Base-by-base conservation (phyloP, 495 filamentous ascomycete genomes). In the Aspergillus ellipticus region DNA sequence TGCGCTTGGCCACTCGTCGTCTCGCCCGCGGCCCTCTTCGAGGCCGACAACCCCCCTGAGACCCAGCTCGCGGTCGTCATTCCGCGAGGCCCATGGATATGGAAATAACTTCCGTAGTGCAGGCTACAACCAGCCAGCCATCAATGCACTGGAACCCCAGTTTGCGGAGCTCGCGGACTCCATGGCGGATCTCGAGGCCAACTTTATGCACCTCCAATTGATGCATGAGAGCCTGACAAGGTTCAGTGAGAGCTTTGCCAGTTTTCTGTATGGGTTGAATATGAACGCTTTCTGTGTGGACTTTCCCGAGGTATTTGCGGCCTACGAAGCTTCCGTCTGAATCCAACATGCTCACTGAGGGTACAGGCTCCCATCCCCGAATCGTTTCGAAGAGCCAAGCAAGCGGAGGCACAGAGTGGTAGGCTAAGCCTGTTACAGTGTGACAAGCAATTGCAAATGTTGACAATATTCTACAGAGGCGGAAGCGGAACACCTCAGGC, bases 271-370 rank as follows among this genome's bases (percentile, higher is more conserved):
- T 58, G 94, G 94, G 3, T 66, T 98, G 69, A 97, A 97, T 62
- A 95, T 98, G 90, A 97, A 97, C 71, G 94, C 95, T 4, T 98
- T 97, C 66, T 98, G 94, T 69, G 92, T 97, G 35, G 94, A 97
- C 73, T 97, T 97, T 68, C 89, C 91, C 0, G 95, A 98, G 83
- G 92, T 92, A 75, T 52, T 9, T 39, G 35, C 13, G 6, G 35
- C 35, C n/a, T 4, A n/a, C 1, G 13, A 39, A 1, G 10, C n/a
- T 39, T n/a, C 35, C 4, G n/a, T 15, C n/a, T 39, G 10, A 4
- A 39, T 9, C 1, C 13, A 53, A 20, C 0, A 37, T 33, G 19
- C 50, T 65, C 29, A 61, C 43, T 56, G 46, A 35, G 31, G n/a
- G 15, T 6, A 31, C 55, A 88, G 85, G 82, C 84, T 26, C 85